phyloP scores from a whole-genome alignment of 345 rosid species.

The Syzygium aromaticum region DNA sequence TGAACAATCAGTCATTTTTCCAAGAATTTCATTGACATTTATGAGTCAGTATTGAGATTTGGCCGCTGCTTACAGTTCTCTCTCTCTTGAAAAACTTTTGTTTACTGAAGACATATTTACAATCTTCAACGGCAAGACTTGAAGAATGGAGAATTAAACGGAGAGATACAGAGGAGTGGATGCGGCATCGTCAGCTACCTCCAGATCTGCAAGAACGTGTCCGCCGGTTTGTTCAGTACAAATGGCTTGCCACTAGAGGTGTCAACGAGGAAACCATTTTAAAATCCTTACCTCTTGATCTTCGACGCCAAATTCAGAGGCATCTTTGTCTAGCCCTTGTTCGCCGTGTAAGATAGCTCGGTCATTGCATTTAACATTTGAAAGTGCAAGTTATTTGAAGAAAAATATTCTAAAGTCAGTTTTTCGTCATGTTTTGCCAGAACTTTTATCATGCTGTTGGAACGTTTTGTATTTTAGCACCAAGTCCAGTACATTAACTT shows the following conservation, averaged over 20 bases:
- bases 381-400: not conserved
- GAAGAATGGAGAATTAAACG: conserved; percentile 86
- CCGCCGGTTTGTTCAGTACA: conserved; percentile 69
- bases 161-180: conserved; percentile 96
- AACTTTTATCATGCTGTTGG: not conserved
- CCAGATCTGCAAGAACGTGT: conserved; percentile 67
- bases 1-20: not conserved
- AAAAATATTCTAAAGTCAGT: not conserved
- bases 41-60: not conserved
- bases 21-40: not conserved
- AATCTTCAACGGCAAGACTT: conserved; percentile 74
- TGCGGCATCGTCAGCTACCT: conserved; percentile 88
- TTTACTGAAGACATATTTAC: conserved; percentile 51
- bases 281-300: conserved; percentile 59
- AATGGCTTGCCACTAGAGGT: conserved; percentile 81
- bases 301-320: conserved; percentile 66
- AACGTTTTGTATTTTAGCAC: not conserved
- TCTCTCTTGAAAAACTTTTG: not conserved
- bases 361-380: not conserved
- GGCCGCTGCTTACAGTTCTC: not conserved
- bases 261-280: conserved; percentile 77
- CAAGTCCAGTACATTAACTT: not conserved
- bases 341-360: conserved; percentile 51
- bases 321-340: conserved; percentile 83
- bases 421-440: not conserved